Evolutionary conservation across 345 rosid species (phyloP).

Genomic region (Gossypium sturtianum): DNA sequence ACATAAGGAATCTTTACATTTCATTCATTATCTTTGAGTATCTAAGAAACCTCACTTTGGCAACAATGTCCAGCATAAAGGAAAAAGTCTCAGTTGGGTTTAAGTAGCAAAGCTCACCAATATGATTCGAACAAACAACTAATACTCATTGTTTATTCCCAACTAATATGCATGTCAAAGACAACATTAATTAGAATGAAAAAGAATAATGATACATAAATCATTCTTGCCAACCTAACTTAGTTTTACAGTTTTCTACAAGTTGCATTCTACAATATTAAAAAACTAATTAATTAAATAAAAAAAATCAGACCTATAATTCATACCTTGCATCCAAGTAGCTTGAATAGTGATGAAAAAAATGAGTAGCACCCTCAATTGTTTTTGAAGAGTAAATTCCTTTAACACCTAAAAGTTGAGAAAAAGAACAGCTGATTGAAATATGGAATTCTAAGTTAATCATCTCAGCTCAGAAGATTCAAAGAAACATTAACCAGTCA

Average conservation of each 20-base stretch:
- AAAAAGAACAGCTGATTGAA: conserved; percentile 11
- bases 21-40: not conserved
- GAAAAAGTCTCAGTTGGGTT: not conserved
- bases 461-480: not conserved
- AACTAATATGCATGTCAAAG: not conserved
- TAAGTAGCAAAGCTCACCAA: not conserved
- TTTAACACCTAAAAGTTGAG: conserved; percentile 48
- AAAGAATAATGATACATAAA: not conserved
- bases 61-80: not conserved
- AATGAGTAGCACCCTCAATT: conserved; percentile 51
- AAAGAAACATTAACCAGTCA: not conserved
- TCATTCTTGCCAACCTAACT: not conserved
- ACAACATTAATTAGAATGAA: not conserved
- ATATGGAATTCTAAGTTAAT: not conserved
- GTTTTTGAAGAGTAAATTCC: conserved; percentile 72
- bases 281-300: too few species aligned
- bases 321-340: conserved; percentile 48
- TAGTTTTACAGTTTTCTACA: not conserved
- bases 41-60: not conserved
- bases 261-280: not conserved
- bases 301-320: not conserved
- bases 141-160: not conserved
- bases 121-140: not conserved
- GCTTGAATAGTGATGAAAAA: conserved; percentile 57
- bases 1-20: not conserved